Evolutionary conservation across 2,329 filamentous ascomycete genomes (phyloP).

Genomic region (Cladosporium colombiae): DNA sequence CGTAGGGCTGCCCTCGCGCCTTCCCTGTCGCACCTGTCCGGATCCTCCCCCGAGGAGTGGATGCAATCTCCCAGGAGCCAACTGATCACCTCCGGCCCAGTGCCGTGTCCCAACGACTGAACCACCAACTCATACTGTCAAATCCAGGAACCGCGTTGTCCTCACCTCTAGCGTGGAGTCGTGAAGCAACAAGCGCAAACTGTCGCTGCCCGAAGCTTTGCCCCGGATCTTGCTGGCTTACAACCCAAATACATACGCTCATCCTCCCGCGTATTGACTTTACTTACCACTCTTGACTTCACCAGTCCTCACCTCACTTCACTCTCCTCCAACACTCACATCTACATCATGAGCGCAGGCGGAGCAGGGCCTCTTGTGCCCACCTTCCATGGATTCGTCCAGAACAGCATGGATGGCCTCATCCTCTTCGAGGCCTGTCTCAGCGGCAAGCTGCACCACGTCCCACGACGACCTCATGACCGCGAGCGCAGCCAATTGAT

Average conservation of each 20-base stretch:
- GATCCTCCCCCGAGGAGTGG: neutral
- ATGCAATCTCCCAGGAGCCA: conserved; percentile 15
- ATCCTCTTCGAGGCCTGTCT: conserved; percentile 79
- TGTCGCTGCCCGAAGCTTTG: conserved; percentile 13
- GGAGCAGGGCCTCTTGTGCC: conserved; percentile 42
- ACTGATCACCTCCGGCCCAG: neutral
- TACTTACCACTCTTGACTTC: conserved; percentile 7
- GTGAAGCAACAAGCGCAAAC: conserved; percentile 22
- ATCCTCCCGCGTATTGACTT: conserved; percentile 10
- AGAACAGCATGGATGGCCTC: conserved; percentile 64
- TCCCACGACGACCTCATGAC: conserved; percentile 82
- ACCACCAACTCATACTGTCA: neutral
- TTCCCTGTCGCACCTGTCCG: conserved; percentile 11
- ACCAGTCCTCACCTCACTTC: neutral
- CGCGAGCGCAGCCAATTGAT: conserved; percentile 76
- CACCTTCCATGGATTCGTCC: conserved; percentile 42
- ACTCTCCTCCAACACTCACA: conserved; percentile 7
- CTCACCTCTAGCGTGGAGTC: neutral
- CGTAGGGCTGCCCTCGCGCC: conserved; percentile 10
- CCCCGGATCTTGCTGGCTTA: conserved; percentile 12
- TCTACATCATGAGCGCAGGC: conserved; percentile 36
- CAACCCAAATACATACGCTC: conserved; percentile 19
- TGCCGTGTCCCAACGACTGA: conserved; percentile 16
- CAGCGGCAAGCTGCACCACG: conserved; percentile 68
- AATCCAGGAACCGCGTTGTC: neutral